phyloP scores from a whole-genome alignment of 2,329 filamentous ascomycete genomes.

The Juglanconis sp. region DNA sequence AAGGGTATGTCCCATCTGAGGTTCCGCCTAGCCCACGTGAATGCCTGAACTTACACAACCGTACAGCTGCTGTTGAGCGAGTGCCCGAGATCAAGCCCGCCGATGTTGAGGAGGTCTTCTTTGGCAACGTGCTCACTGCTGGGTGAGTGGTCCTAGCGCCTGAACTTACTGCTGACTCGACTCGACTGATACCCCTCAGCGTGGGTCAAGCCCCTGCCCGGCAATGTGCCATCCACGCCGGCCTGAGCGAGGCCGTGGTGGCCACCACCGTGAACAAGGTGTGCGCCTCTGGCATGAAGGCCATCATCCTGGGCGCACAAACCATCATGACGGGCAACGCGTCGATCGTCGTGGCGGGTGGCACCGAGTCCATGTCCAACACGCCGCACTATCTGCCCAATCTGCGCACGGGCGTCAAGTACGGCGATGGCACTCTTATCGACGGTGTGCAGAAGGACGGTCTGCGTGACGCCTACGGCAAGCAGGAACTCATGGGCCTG shows the following conservation, averaged over 20 bases:
- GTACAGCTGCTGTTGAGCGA: constrained; percentile 72
- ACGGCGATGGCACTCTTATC: constrained; percentile 82
- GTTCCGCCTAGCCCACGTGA: background rate
- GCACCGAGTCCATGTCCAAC: constrained; percentile 98
- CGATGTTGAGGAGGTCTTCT: constrained; percentile 93
- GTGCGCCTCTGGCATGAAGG: constrained; percentile 92
- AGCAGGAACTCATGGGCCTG: constrained; percentile 95
- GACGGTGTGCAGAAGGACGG: constrained; percentile 95
- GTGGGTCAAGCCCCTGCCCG: constrained; percentile 94
- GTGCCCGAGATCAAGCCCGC: constrained; percentile 82
- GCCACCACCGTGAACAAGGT: constrained; percentile 98
- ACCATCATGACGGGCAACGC: constrained; percentile 97
- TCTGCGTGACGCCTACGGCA: constrained; percentile 84
- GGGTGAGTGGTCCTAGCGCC: constrained; percentile 57
- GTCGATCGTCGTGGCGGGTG: constrained; percentile 87
- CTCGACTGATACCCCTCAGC: constrained; percentile 42
- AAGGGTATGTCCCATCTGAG: constrained; percentile 60
- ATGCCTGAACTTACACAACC: constrained; percentile 13
- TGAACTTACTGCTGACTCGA: constrained; percentile 16
- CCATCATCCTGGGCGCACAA: constrained; percentile 89
- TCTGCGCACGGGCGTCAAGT: constrained; percentile 86
- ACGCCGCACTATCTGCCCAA: constrained; percentile 90
- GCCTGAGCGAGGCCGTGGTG: constrained; percentile 74
- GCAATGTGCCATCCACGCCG: constrained; percentile 87
- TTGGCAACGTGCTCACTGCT: constrained; percentile 95